A percentile compares a stretch with the other conserved stretches of the same genome.
phyloP scores from a whole-genome alignment of 768 basidiomycete species.

The Xerocomellus amylosporus region DNA sequence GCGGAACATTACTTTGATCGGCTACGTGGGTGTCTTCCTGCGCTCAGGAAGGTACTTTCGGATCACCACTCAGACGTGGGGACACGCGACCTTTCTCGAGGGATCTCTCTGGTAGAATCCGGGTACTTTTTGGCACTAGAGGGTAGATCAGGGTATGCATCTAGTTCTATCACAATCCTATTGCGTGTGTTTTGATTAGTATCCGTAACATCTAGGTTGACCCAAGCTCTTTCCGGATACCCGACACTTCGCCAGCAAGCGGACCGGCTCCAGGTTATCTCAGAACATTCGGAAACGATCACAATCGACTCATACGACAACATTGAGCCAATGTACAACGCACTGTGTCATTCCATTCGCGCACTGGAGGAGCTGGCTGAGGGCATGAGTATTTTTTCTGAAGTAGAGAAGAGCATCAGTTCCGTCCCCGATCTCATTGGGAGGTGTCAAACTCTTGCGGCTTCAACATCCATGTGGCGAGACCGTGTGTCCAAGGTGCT shows the following conservation, averaged over 20 bases:
- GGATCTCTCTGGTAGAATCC: slow-evolving; percentile 75
- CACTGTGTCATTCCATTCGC: slow-evolving; percentile 19
- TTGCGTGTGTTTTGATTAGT: background rate
- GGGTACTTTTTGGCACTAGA: slow-evolving; percentile 66
- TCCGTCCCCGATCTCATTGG: slow-evolving; percentile 25
- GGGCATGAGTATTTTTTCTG: slow-evolving; percentile 34
- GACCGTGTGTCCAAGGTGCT: slow-evolving; percentile 25
- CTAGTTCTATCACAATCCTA: background rate
- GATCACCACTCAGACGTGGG: slow-evolving; percentile 78
- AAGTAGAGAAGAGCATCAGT: slow-evolving; percentile 26
- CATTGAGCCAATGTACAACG: slow-evolving; percentile 18
- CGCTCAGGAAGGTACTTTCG: slow-evolving; percentile 57
- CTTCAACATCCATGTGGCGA: slow-evolving; percentile 29
- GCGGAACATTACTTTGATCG: slow-evolving; percentile 64
- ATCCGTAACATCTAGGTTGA: slow-evolving; percentile 10
- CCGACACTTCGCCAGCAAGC: slow-evolving; percentile 12
- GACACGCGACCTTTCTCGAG: slow-evolving; percentile 85
- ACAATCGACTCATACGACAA: slow-evolving; percentile 10
- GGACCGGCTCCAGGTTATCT: slow-evolving; percentile 21
- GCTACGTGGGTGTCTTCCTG: slow-evolving; percentile 61
- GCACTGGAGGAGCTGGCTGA: slow-evolving; percentile 39
- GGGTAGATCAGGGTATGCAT: slow-evolving; percentile 59
- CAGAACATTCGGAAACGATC: slow-evolving; percentile 21
- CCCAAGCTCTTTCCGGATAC: slow-evolving; percentile 18
- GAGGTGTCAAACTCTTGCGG: slow-evolving; percentile 24